These are phyloP conservation scores for Schizochytrium sp. DNA, from an alignment of 108 stramenopile genomes.

Conservation along the genomic window DNA sequence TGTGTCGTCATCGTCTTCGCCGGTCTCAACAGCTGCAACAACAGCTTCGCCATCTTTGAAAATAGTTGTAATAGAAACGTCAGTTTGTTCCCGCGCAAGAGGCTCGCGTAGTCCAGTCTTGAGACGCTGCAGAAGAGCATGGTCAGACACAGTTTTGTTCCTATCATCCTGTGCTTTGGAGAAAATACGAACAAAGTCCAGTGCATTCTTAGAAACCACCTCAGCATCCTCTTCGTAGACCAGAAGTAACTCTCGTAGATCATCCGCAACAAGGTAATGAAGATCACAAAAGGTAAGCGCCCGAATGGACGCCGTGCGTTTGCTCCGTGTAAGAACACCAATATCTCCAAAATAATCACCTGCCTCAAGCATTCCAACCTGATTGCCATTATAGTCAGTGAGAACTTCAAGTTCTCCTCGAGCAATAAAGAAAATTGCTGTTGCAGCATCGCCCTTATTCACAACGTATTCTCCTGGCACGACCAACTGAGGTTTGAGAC, in stretches of 20 bases:
- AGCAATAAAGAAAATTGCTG: conserved; percentile 29
- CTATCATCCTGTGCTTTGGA: neutral
- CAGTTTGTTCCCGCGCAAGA: too few species aligned
- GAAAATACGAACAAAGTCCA: conserved; percentile 44
- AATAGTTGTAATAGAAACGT: too few species aligned
- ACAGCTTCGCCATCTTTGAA: too few species aligned
- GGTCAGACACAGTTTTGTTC: neutral
- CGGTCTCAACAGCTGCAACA: too few species aligned
- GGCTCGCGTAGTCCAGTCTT: neutral
- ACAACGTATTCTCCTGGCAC: conserved; percentile 56
- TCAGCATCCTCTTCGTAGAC: conserved; percentile 45
- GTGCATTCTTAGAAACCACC: conserved; percentile 30
- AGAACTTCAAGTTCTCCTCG: conserved; percentile 50
- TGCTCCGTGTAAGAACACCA: conserved; percentile 34
- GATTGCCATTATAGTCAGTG: conserved; percentile 13
- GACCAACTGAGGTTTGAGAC: conserved; percentile 38
- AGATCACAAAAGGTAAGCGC: conserved; percentile 44
- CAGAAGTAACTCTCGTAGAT: conserved; percentile 37
- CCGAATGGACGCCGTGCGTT: conserved; percentile 50
- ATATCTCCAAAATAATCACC: conserved; percentile 54
- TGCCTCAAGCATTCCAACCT: conserved; percentile 6
- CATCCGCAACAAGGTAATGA: conserved; percentile 37
- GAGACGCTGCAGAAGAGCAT: neutral
- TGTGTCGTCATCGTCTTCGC: neutral
- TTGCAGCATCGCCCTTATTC: conserved; percentile 51